Percentiles rank a stretch among this genome's conserved stretches.
phyloP scores from a whole-genome alignment of 129 eudicot species.

The Chrysanthemum lavandulifolium region DNA sequence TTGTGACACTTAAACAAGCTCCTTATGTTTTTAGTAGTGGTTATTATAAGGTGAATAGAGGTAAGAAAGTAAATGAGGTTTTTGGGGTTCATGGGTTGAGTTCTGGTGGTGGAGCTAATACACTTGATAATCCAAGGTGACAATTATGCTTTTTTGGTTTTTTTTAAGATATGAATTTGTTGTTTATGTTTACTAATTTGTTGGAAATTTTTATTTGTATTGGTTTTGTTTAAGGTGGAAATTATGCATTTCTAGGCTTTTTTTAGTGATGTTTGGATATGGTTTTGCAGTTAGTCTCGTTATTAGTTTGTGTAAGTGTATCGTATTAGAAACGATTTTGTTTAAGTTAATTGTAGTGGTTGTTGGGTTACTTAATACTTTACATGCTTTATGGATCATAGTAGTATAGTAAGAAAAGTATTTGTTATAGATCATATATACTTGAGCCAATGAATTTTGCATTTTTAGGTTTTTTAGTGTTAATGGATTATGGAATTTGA shows the following conservation, averaged over 20 bases:
- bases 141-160: neutral
- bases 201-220: neutral
- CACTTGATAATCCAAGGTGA: constrained; percentile 64
- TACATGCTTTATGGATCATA: neutral
- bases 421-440: no score
- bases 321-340: neutral
- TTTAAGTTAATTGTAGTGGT: neutral
- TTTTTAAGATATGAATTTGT: neutral
- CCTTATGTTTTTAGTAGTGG: constrained; percentile 42
- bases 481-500: neutral
- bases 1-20: constrained; percentile 74
- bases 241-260: neutral
- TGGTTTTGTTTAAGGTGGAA: neutral
- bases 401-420: no score
- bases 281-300: constrained; percentile 4
- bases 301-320: neutral
- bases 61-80: constrained; percentile 22
- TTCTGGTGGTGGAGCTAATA: constrained; percentile 39
- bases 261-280: neutral
- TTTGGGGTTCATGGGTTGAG: constrained; percentile 29
- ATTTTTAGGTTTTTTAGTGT: no score
- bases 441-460: no score
- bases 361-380: neutral
- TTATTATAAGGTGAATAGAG: constrained; percentile 30
- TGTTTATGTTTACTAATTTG: neutral